Percentiles rank a stretch among this genome's conserved stretches.
phyloP scores from a whole-genome alignment of 1,284 basidiomycete genomes.

The Grifola frondosa region DNA sequence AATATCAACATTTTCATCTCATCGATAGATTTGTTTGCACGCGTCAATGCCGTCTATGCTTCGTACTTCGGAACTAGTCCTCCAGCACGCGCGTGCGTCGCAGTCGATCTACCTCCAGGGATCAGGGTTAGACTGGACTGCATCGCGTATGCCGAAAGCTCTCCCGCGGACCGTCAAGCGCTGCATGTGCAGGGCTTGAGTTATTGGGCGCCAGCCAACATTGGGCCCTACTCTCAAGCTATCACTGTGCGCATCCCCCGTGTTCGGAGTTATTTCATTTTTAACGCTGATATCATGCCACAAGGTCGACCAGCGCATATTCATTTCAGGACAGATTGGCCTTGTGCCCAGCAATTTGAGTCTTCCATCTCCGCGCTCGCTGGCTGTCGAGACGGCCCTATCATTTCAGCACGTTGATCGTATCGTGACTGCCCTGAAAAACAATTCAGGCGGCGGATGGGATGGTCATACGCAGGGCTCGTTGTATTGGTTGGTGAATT shows the following conservation, averaged over 20 bases:
- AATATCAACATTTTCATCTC: slow-evolving; percentile 87
- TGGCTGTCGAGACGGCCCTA: slow-evolving; percentile 69
- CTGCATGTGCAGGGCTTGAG: slow-evolving; percentile 94
- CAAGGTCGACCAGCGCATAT: slow-evolving; percentile 77
- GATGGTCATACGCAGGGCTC: slow-evolving; percentile 57
- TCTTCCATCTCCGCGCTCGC: slow-evolving; percentile 60
- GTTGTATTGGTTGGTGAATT: slow-evolving; percentile 63
- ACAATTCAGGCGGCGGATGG: slow-evolving; percentile 60
- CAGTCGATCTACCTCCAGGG: slow-evolving; percentile 63
- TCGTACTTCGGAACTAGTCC: slow-evolving; percentile 89
- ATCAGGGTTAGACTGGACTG: slow-evolving; percentile 74
- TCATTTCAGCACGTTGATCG: slow-evolving; percentile 80
- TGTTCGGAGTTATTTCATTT: slow-evolving; percentile 11
- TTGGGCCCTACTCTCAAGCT: slow-evolving; percentile 97
- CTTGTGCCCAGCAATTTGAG: slow-evolving; percentile 75
- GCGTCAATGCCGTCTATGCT: slow-evolving; percentile 77
- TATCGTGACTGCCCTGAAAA: slow-evolving; percentile 59
- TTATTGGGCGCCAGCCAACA: slow-evolving; percentile 99
- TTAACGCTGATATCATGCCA: neutral
- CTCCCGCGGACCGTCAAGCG: slow-evolving; percentile 54
- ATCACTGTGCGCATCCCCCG: slow-evolving; percentile 61
- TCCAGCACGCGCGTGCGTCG: slow-evolving; percentile 90
- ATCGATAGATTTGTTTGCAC: slow-evolving; percentile 74
- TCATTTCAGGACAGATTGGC: slow-evolving; percentile 95
- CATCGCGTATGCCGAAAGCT: slow-evolving; percentile 56